Evolutionary conservation across 1,284 basidiomycete genomes (phyloP), one percentile per base, ranked within the genome.

Genomic region (Puccinia hordei): DNA sequence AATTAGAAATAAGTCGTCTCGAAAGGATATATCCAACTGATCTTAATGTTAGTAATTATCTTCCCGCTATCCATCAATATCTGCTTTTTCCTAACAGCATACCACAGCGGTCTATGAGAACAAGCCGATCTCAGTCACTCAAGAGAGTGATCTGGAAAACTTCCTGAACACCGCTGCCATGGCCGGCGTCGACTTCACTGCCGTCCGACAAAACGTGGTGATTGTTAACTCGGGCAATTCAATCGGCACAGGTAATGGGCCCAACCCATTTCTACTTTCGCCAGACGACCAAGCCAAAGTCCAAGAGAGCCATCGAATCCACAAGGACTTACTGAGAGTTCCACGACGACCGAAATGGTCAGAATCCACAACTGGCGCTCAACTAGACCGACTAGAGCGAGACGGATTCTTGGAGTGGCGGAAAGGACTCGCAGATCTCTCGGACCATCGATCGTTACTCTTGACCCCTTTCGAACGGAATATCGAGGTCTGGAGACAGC

Each of bases 131-230:
- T 98, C 95, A 0, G 91, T 99, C 55, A 99, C 97, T 0, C 96
- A 99, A 86, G 95, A 99, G 87, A 89, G 91, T 81, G 95, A 98
- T 87, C 88, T 99, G 38, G 96, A 98, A 83, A 95, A 96, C 86
- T 99, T 99, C 86, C 87, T 99, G 81, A 96, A 91, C 85, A 98
- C 94, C 24, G 97, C 97, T 3, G 92, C 94, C 82, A 88, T 99
- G 73, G 97, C 97, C 27, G 96, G 93, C 75, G 92, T 92, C 19
- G 94, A 99, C 84, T 99, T 99, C 85, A 95, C 94, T n/a, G 97
- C 85, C 93, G 97, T 98, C 86, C 90, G 94, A 74, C 89, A 94
- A 80, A 98, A 95, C 86, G 90, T 97, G 82, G 93, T 93, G 84
- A 92, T 99, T 81, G 91, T 99, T 78, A 89, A 90, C 68, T 87